These are phyloP conservation scores for Solanum hybrid DNA, from an alignment of 305 asterid genomes.

Conservation along the genomic window DNA sequence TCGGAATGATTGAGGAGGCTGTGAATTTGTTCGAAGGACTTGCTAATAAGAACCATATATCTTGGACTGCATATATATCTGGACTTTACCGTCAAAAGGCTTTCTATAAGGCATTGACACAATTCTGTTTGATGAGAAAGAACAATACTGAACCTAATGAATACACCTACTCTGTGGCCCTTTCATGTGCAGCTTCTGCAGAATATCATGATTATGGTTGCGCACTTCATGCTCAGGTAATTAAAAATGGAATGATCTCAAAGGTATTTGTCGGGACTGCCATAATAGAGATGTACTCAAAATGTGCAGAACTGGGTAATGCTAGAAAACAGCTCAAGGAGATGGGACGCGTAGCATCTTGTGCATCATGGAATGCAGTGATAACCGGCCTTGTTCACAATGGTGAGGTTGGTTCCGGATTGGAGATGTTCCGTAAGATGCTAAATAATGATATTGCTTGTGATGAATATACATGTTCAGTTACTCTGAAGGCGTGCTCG, in stretches of 20 bases:
- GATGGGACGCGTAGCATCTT: slow-evolving; percentile 8
- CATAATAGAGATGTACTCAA: slow-evolving; percentile 13
- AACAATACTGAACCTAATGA: slow-evolving; percentile 13
- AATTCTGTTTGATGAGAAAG: slow-evolving; percentile 13
- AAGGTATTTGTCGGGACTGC: slow-evolving; percentile 14
- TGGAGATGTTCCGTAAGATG: slow-evolving; percentile 8
- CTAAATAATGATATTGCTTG: neutral
- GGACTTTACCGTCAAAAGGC: slow-evolving; percentile 14
- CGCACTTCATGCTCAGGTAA: slow-evolving; percentile 10
- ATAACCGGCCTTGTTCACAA: slow-evolving; percentile 15
- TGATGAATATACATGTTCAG: slow-evolving; percentile 19
- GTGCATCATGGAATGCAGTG: slow-evolving; percentile 18
- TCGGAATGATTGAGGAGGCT: slow-evolving; percentile 19
- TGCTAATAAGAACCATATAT: slow-evolving; percentile 4
- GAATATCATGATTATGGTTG: neutral
- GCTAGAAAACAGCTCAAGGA: slow-evolving; percentile 9
- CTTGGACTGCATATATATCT: slow-evolving; percentile 19
- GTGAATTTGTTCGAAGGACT: slow-evolving; percentile 8
- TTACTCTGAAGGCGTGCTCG: slow-evolving; percentile 8
- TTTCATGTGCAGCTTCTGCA: slow-evolving; percentile 12
- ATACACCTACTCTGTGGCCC: slow-evolving; percentile 13
- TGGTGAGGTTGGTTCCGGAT: slow-evolving; percentile 2
- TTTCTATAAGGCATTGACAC: slow-evolving; percentile 11
- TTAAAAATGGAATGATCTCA: slow-evolving; percentile 17
- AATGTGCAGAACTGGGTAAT: slow-evolving; percentile 12